Percentiles rank a stretch among this genome's conserved stretches.
Conservation (phyloP, 352 stramenopile genomes). For the Thalassiosira sp. region DNA sequence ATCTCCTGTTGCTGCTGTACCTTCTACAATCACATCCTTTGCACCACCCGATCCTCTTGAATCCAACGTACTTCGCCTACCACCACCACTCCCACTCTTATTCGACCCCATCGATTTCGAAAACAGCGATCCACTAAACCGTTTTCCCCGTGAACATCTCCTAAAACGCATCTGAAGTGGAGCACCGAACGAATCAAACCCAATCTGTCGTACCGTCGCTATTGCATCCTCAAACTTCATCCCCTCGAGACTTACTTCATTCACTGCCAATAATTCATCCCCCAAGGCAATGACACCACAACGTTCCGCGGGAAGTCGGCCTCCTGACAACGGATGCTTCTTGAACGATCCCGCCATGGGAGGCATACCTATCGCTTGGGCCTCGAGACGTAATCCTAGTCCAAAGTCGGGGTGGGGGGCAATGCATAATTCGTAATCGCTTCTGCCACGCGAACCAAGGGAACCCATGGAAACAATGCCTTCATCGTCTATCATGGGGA, state of each 20-base stretch:
- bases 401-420: slow-evolving; percentile 81
- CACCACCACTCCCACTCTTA: background rate
- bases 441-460: background rate
- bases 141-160: too few species aligned
- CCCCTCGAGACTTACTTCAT: slow-evolving; percentile 72
- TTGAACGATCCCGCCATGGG: slow-evolving; percentile 81
- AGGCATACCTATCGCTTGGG: slow-evolving; percentile 67
- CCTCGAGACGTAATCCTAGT: slow-evolving; percentile 78
- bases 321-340: slow-evolving; percentile 77
- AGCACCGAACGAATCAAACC: slow-evolving; percentile 56
- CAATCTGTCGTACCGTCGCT: slow-evolving; percentile 72
- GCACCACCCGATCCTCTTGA: background rate
- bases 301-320: slow-evolving; percentile 76
- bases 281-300: slow-evolving; percentile 71
- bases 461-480: background rate
- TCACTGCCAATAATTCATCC: slow-evolving; percentile 80
- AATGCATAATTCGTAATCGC: slow-evolving; percentile 73
- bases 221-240: slow-evolving; percentile 81
- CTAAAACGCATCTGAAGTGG: slow-evolving; percentile 70
- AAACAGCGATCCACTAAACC: too few species aligned
- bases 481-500: slow-evolving; percentile 6
- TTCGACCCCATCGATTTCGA: too few species aligned
- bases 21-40: background rate
- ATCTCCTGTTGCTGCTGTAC: background rate
- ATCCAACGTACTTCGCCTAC: slow-evolving; percentile 10